Evolutionary conservation across 768 basidiomycete species (phyloP), one percentile per base, ranked within the genome.

Genomic region (Auricularia sp.): DNA sequence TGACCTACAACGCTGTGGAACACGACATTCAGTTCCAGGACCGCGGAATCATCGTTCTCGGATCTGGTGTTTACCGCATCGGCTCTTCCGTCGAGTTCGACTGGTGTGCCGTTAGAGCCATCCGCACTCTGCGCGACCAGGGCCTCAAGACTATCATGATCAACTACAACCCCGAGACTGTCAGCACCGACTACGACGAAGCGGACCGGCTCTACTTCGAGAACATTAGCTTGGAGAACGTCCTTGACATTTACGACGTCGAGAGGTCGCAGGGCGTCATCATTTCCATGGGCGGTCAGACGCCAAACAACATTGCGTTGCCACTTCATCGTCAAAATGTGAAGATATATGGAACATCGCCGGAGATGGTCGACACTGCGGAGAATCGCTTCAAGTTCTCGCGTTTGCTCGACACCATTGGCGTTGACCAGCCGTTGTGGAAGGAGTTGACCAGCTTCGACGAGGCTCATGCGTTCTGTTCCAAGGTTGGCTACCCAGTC

Each of bases 321-420:
- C 92, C 92, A 1, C 79, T 99, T n/a, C 86, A 88, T 78, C 93
- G 96, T 68, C 91, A 98, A 78, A 98, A 96, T 71, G 95, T 97
- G 77, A 94, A 94, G 79, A 96, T 99, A 67, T 95, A 96, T 74
- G 96, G 96, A 39, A 99, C 96, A 1, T 98, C 95, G 3, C 96
- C 96, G 1, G 96, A 98, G 79, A 97, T 97, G 93, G 98, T 99
- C 71, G 96, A 99, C 71, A 98, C 94, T 4, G 96, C 97, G 5
- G 96, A 99, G 81, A 98, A 99, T 75, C 82, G 96, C 67, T 98
- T 91, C 89, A 99, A 99, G 80, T 99, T 99, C 81, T 98, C 96
- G 62, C 93, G 97, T 64, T 83, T 98, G 74, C 77, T 98, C 67
- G 97, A 99, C 73, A 94, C 94, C 73, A 97, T 98, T 65, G 94